These are phyloP conservation scores for Serendipita sp. DNA, from an alignment of 768 basidiomycete genomes.

Conservation along the genomic window DNA sequence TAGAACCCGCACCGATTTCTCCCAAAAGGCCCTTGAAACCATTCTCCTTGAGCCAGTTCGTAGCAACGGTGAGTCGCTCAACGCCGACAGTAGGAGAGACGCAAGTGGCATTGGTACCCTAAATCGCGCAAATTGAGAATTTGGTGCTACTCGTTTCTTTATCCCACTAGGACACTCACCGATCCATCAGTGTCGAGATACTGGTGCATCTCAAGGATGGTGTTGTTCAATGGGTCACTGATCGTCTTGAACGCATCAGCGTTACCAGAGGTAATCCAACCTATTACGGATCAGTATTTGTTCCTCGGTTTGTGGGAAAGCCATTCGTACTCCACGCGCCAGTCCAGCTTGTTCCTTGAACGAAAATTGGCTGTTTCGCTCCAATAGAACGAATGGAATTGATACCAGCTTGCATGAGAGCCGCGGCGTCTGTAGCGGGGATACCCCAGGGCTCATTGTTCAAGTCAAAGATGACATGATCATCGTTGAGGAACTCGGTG, in stretches of 20 bases:
- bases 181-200: slow-evolving; percentile 54
- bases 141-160: too few species aligned
- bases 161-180: slow-evolving; percentile 2
- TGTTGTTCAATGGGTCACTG: slow-evolving; percentile 25
- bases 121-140: too few species aligned
- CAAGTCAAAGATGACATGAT: slow-evolving; percentile 39
- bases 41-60: slow-evolving; percentile 41
- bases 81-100: slow-evolving; percentile 44
- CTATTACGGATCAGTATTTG: slow-evolving; percentile 14
- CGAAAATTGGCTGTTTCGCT: slow-evolving; percentile 32
- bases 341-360: slow-evolving; percentile 33
- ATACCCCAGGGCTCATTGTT: slow-evolving; percentile 55
- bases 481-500: slow-evolving; percentile 30
- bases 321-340: slow-evolving; percentile 39
- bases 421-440: slow-evolving; percentile 33
- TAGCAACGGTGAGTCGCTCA: slow-evolving; percentile 39
- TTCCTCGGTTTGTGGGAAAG: not conserved
- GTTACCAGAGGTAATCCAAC: slow-evolving; percentile 43
- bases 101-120: slow-evolving; percentile 30
- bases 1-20: slow-evolving; percentile 38
- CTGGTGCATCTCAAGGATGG: slow-evolving; percentile 43
- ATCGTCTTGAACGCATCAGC: slow-evolving; percentile 34
- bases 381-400: slow-evolving; percentile 48
- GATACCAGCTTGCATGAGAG: slow-evolving; percentile 46
- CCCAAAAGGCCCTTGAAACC: slow-evolving; percentile 49